Base-by-base conservation (phyloP, 495 filamentous ascomycete species). In the Apodospora peruviana region DNA sequence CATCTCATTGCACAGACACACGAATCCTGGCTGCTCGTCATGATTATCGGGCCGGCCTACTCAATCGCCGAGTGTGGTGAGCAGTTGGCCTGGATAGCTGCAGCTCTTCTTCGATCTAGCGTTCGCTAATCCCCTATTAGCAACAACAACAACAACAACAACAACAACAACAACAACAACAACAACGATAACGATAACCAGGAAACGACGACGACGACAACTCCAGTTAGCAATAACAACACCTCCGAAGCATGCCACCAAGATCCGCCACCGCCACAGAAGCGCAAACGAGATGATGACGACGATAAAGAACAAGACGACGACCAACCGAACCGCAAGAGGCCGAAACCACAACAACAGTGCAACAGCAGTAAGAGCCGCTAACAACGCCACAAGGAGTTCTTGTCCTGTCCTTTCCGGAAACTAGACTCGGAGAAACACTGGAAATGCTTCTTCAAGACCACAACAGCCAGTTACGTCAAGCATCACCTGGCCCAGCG, bases 321-420 rank as follows among this genome's bases (percentile, higher is more conserved):
- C n/a, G n/a, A n/a, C 27, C 27, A 32, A 32, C 27, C 27, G 7
- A 18, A 21, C 9, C 29, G 1, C 14, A 47, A 22, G 10, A n/a
- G 17, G 20, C 20, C 5, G 19, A 50, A 41, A n/a, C 22, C 22
- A 2, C 27, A 32, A 32, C 27, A 32, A 14, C 27, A 7, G 7
- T 7, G 2, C 27, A 32, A 32, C 27, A 32, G 27, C 27, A 7
- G 7, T 7, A 32, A 14, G 27, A 32, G 14, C 7, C 14, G 7
- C 27, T 14, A 18, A 18, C 27, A 16, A 36, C 18, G 2, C 32
- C 29, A 16, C 27, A 14, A n/a, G n/a, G n/a, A n/a, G n/a, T 42
- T 34, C 18, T 24, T 55, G 16, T 48, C 51, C 3, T 58, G 58
- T 18, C 58, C 55, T 1, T 61, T 61, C 43, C 53, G 47, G 37